phyloP scores from a whole-genome alignment of 306 rosid species.

The Ceratonia siliqua region DNA sequence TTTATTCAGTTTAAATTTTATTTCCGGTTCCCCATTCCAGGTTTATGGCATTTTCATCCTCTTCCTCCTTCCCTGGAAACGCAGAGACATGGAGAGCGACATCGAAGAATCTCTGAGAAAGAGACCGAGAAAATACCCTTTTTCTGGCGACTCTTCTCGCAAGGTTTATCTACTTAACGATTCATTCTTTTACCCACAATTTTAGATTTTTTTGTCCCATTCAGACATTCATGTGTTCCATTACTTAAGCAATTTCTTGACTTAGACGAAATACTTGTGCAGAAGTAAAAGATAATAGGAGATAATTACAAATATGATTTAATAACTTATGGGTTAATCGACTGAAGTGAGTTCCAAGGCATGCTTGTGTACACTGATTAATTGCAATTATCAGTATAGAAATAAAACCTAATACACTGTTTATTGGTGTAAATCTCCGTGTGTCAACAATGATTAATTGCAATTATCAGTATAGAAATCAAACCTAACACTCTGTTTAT shows the following conservation, averaged over 20 bases:
- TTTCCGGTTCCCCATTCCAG: neutral
- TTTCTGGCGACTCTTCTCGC: conserved; percentile 15
- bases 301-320: neutral
- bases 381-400: neutral
- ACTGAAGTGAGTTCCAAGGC: neutral
- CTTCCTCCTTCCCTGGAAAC: neutral
- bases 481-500: neutral
- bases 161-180: neutral
- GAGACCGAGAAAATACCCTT: conserved; percentile 11
- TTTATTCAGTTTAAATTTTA: too few species aligned
- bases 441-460: neutral
- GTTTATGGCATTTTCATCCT: neutral
- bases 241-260: neutral
- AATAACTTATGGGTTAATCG: neutral
- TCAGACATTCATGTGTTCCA: neutral
- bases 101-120: conserved; percentile 14
- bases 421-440: neutral
- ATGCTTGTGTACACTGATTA: neutral
- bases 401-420: neutral
- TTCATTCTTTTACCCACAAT: neutral
- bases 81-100: conserved; percentile 23
- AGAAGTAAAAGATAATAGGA: neutral
- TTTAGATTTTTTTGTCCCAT: neutral
- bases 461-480: neutral
- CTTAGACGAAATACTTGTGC: neutral